Evolutionary conservation across 139 green algal species (phyloP), one percentile per base, ranked within the genome.

Genomic region (Tetradesmus lagerheimii): DNA sequence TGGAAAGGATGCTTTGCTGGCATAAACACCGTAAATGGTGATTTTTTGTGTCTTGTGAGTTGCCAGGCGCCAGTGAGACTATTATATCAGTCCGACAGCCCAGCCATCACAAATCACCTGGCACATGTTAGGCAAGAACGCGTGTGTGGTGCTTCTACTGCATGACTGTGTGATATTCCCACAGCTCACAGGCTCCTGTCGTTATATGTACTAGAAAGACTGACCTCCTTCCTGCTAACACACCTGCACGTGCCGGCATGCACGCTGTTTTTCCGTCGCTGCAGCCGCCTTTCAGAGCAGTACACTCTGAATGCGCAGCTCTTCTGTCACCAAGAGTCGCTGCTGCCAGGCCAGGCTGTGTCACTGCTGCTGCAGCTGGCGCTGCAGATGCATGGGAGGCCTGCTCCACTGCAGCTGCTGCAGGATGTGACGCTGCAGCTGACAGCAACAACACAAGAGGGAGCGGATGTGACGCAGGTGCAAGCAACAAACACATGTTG

Each of bases 331-430:
- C 57, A 88, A 9, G 83, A 88, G 35, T 39, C 64, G 20, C 83
- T 88, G 64, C 16, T 88, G 37, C 83, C 83, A 80, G 62, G 83
- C 37, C 38, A 78, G 9, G 64, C 35, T 18, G 83, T 79, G 16
- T 62, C 62, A 34, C 83, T 88, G 53, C 57, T 88, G 83, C 83
- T 88, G 64, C 83, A 80, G 53, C 83, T 88, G 25, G 18, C 18
- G 6, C 38, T 88, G 35, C 38, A 78, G 38, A 34, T 80, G 16
- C 83, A 88, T n/a, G 64, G 83, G 62, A 66, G 20, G 1, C 25
- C 83, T 31, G 83, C 83, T 16, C 83, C 83, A 0, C 57, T 88
- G 23, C 9, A 39, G 12, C 35, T 88, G 35, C 38, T 88, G 38
- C 62, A 88, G 57, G 62, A 88, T 3, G 37, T 88, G 23, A 39